Conservation (phyloP, 2,329 filamentous ascomycete genomes). For the Nemania bipapillata region DNA sequence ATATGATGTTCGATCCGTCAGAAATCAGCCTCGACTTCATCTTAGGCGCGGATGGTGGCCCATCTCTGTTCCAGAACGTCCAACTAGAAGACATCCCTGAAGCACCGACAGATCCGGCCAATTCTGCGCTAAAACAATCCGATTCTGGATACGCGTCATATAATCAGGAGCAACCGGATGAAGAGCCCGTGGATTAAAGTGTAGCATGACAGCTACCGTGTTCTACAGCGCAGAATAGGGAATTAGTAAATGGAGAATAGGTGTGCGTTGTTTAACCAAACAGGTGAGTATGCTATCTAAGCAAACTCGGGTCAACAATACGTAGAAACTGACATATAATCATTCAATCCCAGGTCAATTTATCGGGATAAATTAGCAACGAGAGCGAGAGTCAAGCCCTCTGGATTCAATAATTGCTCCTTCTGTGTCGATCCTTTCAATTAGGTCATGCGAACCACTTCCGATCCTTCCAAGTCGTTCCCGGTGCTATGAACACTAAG, state of each 20-base stretch:
- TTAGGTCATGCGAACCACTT: not conserved
- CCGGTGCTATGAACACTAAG: not conserved
- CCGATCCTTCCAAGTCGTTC: not conserved
- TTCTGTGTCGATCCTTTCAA: not conserved
- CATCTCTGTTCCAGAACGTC: not conserved
- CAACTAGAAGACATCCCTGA: conserved; percentile 12
- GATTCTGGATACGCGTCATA: conserved; percentile 25
- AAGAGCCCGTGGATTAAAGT: not conserved
- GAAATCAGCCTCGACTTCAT: not conserved
- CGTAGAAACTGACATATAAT: not conserved
- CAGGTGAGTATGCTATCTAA: not conserved
- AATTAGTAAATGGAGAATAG: not conserved
- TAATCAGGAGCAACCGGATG: conserved; percentile 4
- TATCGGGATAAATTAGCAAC: not conserved
- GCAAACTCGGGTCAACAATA: not conserved
- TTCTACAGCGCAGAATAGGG: not conserved
- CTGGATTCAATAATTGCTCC: not conserved
- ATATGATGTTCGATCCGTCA: not conserved
- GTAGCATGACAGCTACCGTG: no score
- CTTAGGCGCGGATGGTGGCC: not conserved
- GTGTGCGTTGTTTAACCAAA: not conserved
- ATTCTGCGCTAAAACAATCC: not conserved
- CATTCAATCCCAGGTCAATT: not conserved
- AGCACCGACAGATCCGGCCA: not conserved
- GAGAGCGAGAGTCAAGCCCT: not conserved